Percentiles rank a stretch among this genome's conserved stretches.
Evolutionary conservation across 306 rosid genomes (phyloP).

Genomic region (Medicago lupulina): DNA sequence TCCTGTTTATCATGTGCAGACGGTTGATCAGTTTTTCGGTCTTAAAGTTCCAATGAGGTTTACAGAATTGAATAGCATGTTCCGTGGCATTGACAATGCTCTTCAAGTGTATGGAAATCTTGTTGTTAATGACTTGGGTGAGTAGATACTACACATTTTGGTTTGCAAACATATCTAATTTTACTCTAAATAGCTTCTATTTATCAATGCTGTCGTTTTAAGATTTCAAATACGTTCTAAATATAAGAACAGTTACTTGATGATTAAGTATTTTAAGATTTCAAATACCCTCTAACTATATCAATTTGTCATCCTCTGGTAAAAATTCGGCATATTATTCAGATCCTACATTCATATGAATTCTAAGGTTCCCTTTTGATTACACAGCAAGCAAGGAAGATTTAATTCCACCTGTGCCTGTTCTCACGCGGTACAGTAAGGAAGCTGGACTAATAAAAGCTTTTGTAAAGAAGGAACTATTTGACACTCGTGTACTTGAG

Average conservation of each 20-base stretch:
- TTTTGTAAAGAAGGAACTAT: slow-evolving; percentile 93
- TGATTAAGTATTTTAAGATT: slow-evolving; percentile 11
- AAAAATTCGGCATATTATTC: slow-evolving; percentile 38
- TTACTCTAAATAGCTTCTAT: slow-evolving; percentile 11
- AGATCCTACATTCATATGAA: slow-evolving; percentile 31
- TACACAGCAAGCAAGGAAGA: slow-evolving; percentile 90
- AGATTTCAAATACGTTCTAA: slow-evolving; percentile 3
- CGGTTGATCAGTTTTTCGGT: slow-evolving; percentile 91
- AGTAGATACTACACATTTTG: slow-evolving; percentile 40
- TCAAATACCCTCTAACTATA: slow-evolving; percentile 4
- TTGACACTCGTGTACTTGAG: slow-evolving; percentile 86
- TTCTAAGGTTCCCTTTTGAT: slow-evolving; percentile 43
- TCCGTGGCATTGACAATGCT: slow-evolving; percentile 96
- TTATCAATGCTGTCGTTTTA: slow-evolving; percentile 9
- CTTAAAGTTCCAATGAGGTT: slow-evolving; percentile 97
- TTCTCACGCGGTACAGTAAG: slow-evolving; percentile 87
- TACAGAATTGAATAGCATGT: slow-evolving; percentile 82
- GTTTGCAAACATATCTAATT: slow-evolving; percentile 19
- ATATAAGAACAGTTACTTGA: slow-evolving; percentile 2
- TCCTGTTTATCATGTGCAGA: slow-evolving; percentile 60
- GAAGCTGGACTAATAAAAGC: slow-evolving; percentile 98
- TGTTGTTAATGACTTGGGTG: slow-evolving; percentile 78
- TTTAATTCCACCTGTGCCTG: slow-evolving; percentile 86
- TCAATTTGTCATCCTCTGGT: slow-evolving; percentile 11
- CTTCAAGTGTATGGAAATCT: slow-evolving; percentile 83